These are phyloP conservation scores for Alternaria triticimaculans DNA, from an alignment of 2,329 filamentous ascomycete genomes.

Conservation along the genomic window DNA sequence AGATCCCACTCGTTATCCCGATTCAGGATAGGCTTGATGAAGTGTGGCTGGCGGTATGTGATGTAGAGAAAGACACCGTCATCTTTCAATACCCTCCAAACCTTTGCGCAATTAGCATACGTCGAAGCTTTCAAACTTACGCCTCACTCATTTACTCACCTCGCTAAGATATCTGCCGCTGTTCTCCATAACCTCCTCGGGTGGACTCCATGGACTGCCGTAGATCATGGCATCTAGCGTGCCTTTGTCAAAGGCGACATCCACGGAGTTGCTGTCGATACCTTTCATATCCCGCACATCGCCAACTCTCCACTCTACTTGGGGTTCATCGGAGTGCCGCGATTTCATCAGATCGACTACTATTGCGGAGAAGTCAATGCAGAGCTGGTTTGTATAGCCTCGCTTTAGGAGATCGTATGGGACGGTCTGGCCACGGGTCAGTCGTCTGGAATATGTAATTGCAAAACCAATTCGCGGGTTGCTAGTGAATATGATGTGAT, in stretches of 20 bases:
- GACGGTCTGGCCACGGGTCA: conserved; percentile 53
- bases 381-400: conserved; percentile 62
- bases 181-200: conserved; percentile 57
- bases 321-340: conserved; percentile 47
- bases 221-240: conserved; percentile 65
- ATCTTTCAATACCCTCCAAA: conserved; percentile 57
- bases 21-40: conserved; percentile 38
- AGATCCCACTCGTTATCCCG: conserved; percentile 30
- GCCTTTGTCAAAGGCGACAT: conserved; percentile 65
- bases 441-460: background rate
- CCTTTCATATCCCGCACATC: conserved; percentile 61
- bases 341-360: conserved; percentile 61
- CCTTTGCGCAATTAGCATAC: conserved; percentile 35
- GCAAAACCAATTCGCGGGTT: background rate
- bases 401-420: conserved; percentile 56
- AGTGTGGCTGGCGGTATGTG: conserved; percentile 42
- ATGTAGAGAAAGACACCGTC: conserved; percentile 60
- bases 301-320: conserved; percentile 58
- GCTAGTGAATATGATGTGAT: too few relatives aligned
- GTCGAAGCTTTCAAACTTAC: accelerated
- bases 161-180: conserved; percentile 59
- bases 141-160: conserved; percentile 38
- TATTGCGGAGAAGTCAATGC: conserved; percentile 63
- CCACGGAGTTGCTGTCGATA: conserved; percentile 53
- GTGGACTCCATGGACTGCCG: conserved; percentile 61